Base-by-base conservation (phyloP, 2,329 filamentous ascomycete species). In the Fusarium oxysporum region DNA sequence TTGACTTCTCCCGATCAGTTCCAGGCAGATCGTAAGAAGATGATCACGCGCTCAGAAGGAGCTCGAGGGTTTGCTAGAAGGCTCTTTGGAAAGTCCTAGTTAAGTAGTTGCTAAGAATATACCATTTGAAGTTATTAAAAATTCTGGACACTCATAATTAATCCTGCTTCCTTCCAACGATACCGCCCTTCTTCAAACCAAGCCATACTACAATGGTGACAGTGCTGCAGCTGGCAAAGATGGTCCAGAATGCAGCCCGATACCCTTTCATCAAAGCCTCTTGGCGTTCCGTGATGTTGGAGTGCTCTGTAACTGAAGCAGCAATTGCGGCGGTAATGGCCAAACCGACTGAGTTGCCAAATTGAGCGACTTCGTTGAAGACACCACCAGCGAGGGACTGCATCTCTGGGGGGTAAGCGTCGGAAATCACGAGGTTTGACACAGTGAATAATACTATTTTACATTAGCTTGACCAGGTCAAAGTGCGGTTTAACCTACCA, bases 371-470 rank as follows among this genome's bases (percentile, higher is more conserved):
- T 5, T 87, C 89, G 58, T 88, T 90, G 79, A 91, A 91, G 0
- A 91, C 87, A 0, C 86, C 89, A 0, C 89, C 89, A 0, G 88
- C 89, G 1, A 91, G 81, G 0, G 86, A 88, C 64, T 91, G 89
- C 5, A 84, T 85, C 23, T 87, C 81, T 0, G 83, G 79, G 0
- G 88, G 87, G 65, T 90, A 90, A 2, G 83, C 85, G 32, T 88
- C 85, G 0, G 86, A 85, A 6, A 91, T 86, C 7, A 90, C 82
- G 3, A 91, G 82, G 45, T 86, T 83, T 0, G 85, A 87, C 0
- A 90, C 85, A 0, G 87, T 90, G 72, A 89, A 91, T 1, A 91
- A 80, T 0, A 88, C 86, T 79, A 48, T 17, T 17, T 19, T 0
- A 13, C 9, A 14, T 50, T 50, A 50, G 28, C 5, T 13, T 32